Evolutionary conservation across 2,329 filamentous ascomycete genomes (phyloP).

Genomic region (Ceratocystis cubensis): DNA sequence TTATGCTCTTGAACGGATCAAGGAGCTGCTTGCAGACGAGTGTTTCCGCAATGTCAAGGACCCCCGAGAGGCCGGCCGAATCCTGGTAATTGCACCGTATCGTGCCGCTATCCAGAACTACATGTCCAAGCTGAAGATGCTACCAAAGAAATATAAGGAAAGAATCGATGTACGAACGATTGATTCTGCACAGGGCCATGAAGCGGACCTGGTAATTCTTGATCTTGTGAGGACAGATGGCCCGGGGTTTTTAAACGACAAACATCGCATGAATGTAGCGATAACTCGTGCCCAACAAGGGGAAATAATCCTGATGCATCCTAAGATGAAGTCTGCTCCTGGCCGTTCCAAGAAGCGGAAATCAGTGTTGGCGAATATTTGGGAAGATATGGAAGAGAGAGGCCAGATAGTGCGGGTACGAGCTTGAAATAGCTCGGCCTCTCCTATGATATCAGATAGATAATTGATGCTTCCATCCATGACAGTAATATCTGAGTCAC

Average conservation of each 20-base stretch:
- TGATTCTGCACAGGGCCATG: slow-evolving; percentile 36
- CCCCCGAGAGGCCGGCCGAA: slow-evolving; percentile 26
- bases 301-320: slow-evolving; percentile 36
- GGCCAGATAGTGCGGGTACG: slow-evolving; percentile 2
- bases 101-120: slow-evolving; percentile 31
- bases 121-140: slow-evolving; percentile 24
- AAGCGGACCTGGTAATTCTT: slow-evolving; percentile 37
- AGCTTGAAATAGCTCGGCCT: background rate
- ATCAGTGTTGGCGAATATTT: background rate
- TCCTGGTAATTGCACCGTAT: slow-evolving; percentile 37
- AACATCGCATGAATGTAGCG: slow-evolving; percentile 35
- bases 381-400: slow-evolving; percentile 12
- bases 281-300: slow-evolving; percentile 35
- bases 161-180: slow-evolving; percentile 34
- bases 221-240: slow-evolving; percentile 34
- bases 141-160: slow-evolving; percentile 24
- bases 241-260: slow-evolving; percentile 34
- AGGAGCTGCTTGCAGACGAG: slow-evolving; percentile 27
- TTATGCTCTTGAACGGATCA: slow-evolving; percentile 30
- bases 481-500: too few relatives aligned
- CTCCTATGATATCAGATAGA: background rate
- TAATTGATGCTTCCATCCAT: too few relatives aligned
- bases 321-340: slow-evolving; percentile 26
- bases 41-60: slow-evolving; percentile 28
- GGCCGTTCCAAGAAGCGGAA: background rate